phyloP scores from a whole-genome alignment of 805 yeast genomes.

The Lachancea mirantina region DNA sequence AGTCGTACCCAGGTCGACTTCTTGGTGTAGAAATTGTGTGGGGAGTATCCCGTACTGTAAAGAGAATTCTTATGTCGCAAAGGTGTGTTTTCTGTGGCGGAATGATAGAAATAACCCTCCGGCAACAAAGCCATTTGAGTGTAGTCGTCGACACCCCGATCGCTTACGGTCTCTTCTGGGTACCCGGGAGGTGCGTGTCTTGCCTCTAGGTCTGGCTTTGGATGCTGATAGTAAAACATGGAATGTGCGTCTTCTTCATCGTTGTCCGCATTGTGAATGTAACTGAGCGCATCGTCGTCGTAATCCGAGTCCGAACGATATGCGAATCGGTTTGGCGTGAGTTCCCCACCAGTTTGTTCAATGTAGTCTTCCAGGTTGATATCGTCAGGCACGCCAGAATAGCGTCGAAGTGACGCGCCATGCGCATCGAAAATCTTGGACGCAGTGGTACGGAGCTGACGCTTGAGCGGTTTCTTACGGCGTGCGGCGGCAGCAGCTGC shows the following conservation, averaged over 20 bases:
- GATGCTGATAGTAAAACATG: slow-evolving; percentile 29
- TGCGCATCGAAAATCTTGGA: slow-evolving; percentile 67
- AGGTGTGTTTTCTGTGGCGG: slow-evolving; percentile 10
- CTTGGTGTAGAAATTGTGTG: slow-evolving; percentile 40
- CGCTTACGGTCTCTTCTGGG: slow-evolving; percentile 21
- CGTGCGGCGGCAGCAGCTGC: slow-evolving; percentile 6
- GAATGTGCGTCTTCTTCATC: slow-evolving; percentile 27
- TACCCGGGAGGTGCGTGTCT: slow-evolving; percentile 30
- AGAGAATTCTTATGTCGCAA: slow-evolving; percentile 7
- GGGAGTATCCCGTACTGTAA: slow-evolving; percentile 33
- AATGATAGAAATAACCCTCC: slow-evolving; percentile 5
- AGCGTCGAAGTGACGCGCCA: slow-evolving; percentile 65
- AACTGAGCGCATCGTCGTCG: slow-evolving; percentile 6
- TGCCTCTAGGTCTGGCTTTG: slow-evolving; percentile 21
- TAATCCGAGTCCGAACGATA: slow-evolving; percentile 7
- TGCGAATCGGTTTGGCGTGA: slow-evolving; percentile 9
- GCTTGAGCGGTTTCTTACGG: slow-evolving; percentile 8
- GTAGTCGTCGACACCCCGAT: slow-evolving; percentile 7
- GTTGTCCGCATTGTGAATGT: slow-evolving; percentile 5
- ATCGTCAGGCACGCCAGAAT: slow-evolving; percentile 64
- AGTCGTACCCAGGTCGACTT: slow-evolving; percentile 28
- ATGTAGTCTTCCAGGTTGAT: slow-evolving; percentile 39
- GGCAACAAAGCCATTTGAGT: too few species aligned
- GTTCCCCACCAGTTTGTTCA: slow-evolving; percentile 35
- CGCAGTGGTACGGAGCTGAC: slow-evolving; percentile 55